Conservation (phyloP, 202 grass and related monocot genomes). For the Setaria viridis region DNA sequence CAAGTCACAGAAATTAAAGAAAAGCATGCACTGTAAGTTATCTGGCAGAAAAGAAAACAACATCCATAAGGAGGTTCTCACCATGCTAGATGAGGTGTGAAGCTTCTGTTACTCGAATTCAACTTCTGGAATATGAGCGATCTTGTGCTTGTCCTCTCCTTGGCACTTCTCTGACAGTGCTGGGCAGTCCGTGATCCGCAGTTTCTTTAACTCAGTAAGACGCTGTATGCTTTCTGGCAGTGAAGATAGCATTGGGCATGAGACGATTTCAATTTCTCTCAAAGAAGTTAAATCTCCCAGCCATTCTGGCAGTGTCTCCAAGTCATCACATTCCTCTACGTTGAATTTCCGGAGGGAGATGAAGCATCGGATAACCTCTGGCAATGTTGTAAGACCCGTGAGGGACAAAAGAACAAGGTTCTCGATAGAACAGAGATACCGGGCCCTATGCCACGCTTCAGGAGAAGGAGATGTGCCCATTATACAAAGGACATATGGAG, state of each 20-base stretch:
- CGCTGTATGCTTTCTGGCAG: background rate
- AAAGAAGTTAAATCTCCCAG: background rate
- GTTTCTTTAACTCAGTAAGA: background rate
- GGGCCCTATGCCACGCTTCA: no score
- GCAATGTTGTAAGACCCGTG: background rate
- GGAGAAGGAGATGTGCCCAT: no score
- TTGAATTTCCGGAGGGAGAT: background rate
- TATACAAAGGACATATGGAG: background rate
- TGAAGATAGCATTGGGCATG: background rate
- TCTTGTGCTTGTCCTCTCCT: background rate
- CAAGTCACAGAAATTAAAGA: no score
- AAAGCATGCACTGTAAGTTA: no score
- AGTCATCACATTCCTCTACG: fast-evolving
- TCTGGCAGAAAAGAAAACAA: no score
- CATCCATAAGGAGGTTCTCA: no score
- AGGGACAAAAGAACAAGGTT: no score
- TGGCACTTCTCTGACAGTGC: background rate
- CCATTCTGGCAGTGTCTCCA: background rate
- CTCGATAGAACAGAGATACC: no score
- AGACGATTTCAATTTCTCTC: background rate
- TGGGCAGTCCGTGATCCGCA: background rate
- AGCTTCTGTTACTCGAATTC: background rate
- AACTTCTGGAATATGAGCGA: background rate
- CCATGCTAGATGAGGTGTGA: no score
- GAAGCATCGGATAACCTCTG: background rate